A percentile compares a stretch with the other conserved stretches of the same genome.
Conservation (phyloP, 2,329 filamentous ascomycete species). For the Paecilomyces sp. region DNA sequence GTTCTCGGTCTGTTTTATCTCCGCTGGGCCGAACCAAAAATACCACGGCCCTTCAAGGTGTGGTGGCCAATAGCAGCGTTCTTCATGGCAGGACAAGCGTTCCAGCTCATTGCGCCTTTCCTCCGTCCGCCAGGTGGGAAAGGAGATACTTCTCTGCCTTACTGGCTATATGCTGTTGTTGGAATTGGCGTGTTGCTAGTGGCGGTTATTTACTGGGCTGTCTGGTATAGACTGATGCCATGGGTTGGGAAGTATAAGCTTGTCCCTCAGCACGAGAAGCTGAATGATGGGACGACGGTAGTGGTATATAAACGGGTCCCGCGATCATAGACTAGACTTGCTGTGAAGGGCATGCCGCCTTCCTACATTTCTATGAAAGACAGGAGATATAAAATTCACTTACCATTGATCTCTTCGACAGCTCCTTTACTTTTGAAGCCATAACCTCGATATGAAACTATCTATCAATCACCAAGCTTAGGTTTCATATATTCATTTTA, state of each 20-base stretch:
- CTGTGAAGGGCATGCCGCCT: background rate
- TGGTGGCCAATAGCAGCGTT: constrained; percentile 33
- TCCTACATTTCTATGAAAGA: too few relatives aligned
- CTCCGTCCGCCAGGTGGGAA: constrained; percentile 37
- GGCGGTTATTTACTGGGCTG: constrained; percentile 44
- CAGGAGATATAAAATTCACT: too few relatives aligned
- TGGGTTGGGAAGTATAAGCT: constrained; percentile 10
- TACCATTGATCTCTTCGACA: too few relatives aligned
- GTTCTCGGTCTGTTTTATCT: constrained; percentile 15
- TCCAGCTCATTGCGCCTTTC: constrained; percentile 54
- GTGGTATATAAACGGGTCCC: constrained; percentile 11
- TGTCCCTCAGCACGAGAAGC: constrained; percentile 8
- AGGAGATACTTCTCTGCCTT: constrained; percentile 42
- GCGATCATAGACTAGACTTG: background rate
- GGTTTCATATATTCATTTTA: too few relatives aligned
- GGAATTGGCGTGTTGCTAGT: constrained; percentile 39
- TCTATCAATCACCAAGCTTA: too few relatives aligned
- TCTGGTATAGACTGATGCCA: constrained; percentile 13
- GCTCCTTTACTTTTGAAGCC: too few relatives aligned
- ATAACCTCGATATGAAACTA: too few relatives aligned
- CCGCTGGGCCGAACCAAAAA: constrained; percentile 6
- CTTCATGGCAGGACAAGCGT: constrained; percentile 56
- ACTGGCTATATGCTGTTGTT: constrained; percentile 43
- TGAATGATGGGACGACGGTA: constrained; percentile 14
- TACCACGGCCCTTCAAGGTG: constrained; percentile 41